Conservation (phyloP, 257 asterid genomes). For the Leonotis leonurus region DNA sequence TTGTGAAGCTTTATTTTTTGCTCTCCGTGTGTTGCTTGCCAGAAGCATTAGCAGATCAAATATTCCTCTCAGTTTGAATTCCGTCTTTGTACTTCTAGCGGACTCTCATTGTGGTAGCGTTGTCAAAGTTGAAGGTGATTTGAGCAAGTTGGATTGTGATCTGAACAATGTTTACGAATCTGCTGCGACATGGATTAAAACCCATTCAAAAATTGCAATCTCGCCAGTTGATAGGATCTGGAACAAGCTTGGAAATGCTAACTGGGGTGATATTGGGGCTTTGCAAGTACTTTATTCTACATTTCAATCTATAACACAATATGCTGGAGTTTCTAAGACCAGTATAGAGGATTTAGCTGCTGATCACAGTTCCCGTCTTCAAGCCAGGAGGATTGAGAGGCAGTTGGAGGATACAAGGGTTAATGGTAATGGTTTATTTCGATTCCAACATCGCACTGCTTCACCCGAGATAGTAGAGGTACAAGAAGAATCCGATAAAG, state of each 20-base stretch:
- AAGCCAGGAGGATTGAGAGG: conserved; percentile 77
- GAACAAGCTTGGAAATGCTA: conserved; percentile 99
- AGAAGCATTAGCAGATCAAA: conserved; percentile 81
- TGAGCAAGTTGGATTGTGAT: conserved; percentile 63
- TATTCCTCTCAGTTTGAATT: conserved; percentile 59
- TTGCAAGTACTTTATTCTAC: conserved; percentile 85
- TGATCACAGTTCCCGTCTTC: conserved; percentile 87
- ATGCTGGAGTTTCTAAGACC: conserved; percentile 66
- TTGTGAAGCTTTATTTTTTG: conserved; percentile 81
- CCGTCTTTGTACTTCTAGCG: conserved; percentile 67
- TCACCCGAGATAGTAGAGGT: conserved; percentile 96
- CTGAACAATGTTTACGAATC: conserved; percentile 66
- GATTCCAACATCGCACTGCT: conserved; percentile 61
- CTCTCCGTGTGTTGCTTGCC: conserved; percentile 76
- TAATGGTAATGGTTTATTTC: conserved; percentile 61
- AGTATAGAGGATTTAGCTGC: conserved; percentile 93
- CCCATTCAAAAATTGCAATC: conserved; percentile 54
- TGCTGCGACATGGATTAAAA: conserved; percentile 79
- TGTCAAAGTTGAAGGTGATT: conserved; percentile 83
- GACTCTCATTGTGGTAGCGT: conserved; percentile 90
- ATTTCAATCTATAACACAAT: conserved; percentile 77
- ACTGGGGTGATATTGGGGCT: conserved; percentile 97
- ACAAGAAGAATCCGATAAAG: conserved; percentile 52
- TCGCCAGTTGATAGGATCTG: conserved; percentile 83
- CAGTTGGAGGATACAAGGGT: conserved; percentile 52